Evolutionary conservation across 1,284 basidiomycete species (phyloP).

Genomic region (Moesziomyces parantarcticus): DNA sequence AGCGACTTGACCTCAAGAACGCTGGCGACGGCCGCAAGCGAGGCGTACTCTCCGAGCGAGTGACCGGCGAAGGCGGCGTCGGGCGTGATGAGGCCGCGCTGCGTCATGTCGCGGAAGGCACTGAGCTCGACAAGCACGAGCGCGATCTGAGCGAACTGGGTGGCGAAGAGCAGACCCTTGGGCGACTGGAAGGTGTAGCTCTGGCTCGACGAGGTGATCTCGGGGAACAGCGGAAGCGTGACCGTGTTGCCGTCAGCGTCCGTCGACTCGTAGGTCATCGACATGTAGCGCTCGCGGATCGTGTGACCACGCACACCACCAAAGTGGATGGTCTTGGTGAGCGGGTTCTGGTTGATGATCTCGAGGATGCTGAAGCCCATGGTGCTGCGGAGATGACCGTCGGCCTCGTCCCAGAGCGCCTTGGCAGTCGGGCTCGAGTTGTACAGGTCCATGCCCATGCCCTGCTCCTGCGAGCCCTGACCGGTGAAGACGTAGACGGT

Average conservation of each 20-base stretch:
- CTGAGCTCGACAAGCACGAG: slow-evolving; percentile 94
- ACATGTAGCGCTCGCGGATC: slow-evolving; percentile 98
- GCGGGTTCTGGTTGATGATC: slow-evolving; percentile 72
- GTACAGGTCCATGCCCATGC: slow-evolving; percentile 99
- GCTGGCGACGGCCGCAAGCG: slow-evolving; percentile 94
- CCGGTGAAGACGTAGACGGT: slow-evolving; percentile 98
- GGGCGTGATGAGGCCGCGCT: slow-evolving; percentile 90
- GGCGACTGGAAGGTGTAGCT: slow-evolving; percentile 95
- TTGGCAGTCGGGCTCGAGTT: slow-evolving; percentile 89
- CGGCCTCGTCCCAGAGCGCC: slow-evolving; percentile 96
- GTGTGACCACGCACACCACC: slow-evolving; percentile 98
- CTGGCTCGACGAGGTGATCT: slow-evolving; percentile 58
- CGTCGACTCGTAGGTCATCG: slow-evolving; percentile 90
- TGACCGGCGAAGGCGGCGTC: slow-evolving; percentile 95
- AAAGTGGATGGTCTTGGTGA: slow-evolving; percentile 88
- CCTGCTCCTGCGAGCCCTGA: slow-evolving; percentile 96
- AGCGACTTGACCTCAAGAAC: slow-evolving; percentile 94
- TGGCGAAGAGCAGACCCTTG: slow-evolving; percentile 92
- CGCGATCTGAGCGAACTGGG: slow-evolving; percentile 98
- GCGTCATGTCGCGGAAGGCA: slow-evolving; percentile 96
- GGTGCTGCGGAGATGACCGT: slow-evolving; percentile 89
- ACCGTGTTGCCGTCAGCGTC: slow-evolving; percentile 86
- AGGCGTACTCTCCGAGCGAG: slow-evolving; percentile 97
- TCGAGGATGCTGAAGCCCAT: slow-evolving; percentile 97
- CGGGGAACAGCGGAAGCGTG: slow-evolving; percentile 62